A percentile compares a stretch with the other conserved stretches of the same genome.
These are phyloP conservation scores for Solanum arcanum DNA, from an alignment of 257 asterid species.

Conservation along the genomic window DNA sequence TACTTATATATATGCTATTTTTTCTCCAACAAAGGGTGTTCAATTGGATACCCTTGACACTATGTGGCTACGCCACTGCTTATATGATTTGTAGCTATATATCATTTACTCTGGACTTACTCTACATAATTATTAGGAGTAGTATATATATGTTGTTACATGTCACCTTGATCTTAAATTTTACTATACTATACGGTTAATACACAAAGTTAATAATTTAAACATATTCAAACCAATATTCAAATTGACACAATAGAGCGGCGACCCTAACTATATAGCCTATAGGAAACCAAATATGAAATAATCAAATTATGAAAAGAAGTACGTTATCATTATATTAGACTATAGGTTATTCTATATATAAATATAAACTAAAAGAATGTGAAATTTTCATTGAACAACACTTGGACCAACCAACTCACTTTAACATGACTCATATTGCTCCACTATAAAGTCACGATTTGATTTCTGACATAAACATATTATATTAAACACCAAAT, in stretches of 20 bases:
- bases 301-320: no score
- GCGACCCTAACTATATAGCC: neutral
- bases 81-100: neutral
- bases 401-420: neutral
- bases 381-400: neutral
- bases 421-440: neutral
- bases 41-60: no score
- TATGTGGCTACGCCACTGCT: no score
- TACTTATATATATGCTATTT: no score
- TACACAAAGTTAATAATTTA: neutral
- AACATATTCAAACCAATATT: neutral
- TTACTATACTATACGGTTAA: neutral
- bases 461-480: neutral
- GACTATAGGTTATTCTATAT: neutral
- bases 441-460: conserved; percentile 5
- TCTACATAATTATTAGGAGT: neutral
- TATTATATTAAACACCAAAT: neutral
- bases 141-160: no score
- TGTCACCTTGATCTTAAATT: neutral
- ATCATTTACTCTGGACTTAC: neutral
- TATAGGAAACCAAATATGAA: neutral
- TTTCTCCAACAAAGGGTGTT: no score
- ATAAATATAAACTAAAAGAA: neutral
- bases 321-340: neutral
- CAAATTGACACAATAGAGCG: neutral